These are phyloP conservation scores for Euphorbia tirucalli DNA, from an alignment of 345 rosid genomes.

Conservation along the genomic window DNA sequence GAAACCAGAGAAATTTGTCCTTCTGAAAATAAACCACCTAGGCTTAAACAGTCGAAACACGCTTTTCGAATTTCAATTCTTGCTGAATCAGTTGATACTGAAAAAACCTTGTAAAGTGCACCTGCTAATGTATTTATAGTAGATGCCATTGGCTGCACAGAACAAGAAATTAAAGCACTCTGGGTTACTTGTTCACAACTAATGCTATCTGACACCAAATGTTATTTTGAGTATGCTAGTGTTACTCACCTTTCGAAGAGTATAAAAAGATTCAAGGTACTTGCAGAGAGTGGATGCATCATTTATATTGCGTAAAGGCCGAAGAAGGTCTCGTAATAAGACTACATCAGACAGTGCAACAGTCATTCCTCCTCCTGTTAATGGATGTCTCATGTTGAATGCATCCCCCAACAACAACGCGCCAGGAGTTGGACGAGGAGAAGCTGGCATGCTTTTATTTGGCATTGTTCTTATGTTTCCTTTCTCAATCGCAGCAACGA, in stretches of 20 bases:
- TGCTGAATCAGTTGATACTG: constrained; percentile 43
- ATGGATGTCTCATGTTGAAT: constrained; percentile 60
- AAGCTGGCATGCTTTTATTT: constrained; percentile 61
- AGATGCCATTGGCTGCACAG: constrained; percentile 38
- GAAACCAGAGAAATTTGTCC: constrained; percentile 48
- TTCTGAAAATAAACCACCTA: constrained; percentile 38
- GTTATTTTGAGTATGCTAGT: not conserved
- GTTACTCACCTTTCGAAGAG: constrained; percentile 42
- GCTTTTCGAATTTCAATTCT: constrained; percentile 48
- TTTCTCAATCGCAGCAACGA: constrained; percentile 41
- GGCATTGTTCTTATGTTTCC: constrained; percentile 57
- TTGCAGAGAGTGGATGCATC: constrained; percentile 43
- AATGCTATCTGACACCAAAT: too few relatives aligned
- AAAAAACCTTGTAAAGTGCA: constrained; percentile 29
- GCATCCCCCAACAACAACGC: constrained; percentile 55
- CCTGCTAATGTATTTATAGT: constrained; percentile 48
- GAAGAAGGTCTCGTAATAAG: constrained; percentile 45
- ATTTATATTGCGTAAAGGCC: constrained; percentile 39
- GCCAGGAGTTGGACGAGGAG: constrained; percentile 50
- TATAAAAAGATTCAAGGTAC: constrained; percentile 51
- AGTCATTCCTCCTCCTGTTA: constrained; percentile 69
- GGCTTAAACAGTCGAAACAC: constrained; percentile 49
- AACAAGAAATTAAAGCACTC: not conserved
- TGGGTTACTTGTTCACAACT: not conserved
- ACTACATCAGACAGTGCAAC: constrained; percentile 57